Percentiles rank a stretch among this genome's conserved stretches.
These are phyloP conservation scores for Bombardia bombarda DNA, from an alignment of 495 filamentous ascomycete genomes.

Conservation along the genomic window DNA sequence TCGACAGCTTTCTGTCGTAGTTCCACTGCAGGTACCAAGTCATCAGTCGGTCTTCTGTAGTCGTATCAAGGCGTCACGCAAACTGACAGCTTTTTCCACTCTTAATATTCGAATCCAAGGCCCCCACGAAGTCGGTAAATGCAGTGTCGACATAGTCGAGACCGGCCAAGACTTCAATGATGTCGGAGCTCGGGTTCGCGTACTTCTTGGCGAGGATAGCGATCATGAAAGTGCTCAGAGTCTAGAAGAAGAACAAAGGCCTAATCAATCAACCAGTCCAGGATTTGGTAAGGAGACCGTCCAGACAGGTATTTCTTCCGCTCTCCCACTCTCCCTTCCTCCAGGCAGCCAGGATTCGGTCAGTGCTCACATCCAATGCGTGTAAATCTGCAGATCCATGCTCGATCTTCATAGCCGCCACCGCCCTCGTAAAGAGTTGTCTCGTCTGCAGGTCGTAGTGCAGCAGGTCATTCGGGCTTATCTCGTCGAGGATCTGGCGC, in stretches of 20 bases:
- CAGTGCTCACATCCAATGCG: conserved; percentile 86
- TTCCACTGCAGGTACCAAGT: conserved; percentile 44
- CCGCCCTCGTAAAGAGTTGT: conserved; percentile 66
- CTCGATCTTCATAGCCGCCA: conserved; percentile 58
- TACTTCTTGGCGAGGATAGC: conserved; percentile 80
- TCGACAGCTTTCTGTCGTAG: conserved; percentile 72
- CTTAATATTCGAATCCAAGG: conserved; percentile 72
- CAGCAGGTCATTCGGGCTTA: conserved; percentile 67
- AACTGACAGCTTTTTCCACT: conserved; percentile 63
- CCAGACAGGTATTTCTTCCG: too few relatives aligned
- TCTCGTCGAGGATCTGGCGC: conserved; percentile 53
- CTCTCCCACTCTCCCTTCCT: too few relatives aligned
- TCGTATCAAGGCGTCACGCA: background rate
- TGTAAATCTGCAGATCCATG: conserved; percentile 58
- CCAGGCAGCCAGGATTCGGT: too few relatives aligned
- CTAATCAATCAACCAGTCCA: background rate
- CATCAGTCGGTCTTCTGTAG: background rate
- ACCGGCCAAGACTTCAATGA: conserved; percentile 82
- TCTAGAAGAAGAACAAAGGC: conserved; percentile 41
- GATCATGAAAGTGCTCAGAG: conserved; percentile 80
- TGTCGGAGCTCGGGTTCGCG: conserved; percentile 91
- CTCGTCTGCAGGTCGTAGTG: conserved; percentile 66
- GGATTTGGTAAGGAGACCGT: too few relatives aligned
- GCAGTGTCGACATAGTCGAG: conserved; percentile 78
- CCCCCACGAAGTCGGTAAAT: conserved; percentile 80